Evolutionary conservation across 2,329 filamentous ascomycete species (phyloP).

Genomic region (Scedosporium apiospermum): DNA sequence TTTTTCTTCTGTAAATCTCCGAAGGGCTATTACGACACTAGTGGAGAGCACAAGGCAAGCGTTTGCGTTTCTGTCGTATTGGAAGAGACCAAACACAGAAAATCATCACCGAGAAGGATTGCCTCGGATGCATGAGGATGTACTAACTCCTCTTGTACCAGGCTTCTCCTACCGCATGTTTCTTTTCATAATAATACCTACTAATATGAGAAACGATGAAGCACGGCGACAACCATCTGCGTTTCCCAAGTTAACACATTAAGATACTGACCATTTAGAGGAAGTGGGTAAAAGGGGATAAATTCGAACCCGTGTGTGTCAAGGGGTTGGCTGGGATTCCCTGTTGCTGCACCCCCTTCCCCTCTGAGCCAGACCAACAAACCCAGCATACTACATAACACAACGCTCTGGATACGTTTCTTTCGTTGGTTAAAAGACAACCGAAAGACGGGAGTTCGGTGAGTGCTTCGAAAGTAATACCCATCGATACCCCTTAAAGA

Average conservation of each 20-base stretch:
- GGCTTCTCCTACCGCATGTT: background rate
- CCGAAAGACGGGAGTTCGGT: background rate
- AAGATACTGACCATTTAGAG: background rate
- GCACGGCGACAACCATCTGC: background rate
- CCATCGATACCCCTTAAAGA: no score
- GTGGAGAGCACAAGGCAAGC: no score
- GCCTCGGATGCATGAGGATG: background rate
- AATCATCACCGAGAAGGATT: background rate
- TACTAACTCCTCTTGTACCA: background rate
- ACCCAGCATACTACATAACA: background rate
- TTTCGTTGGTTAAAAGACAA: background rate
- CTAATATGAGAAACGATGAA: background rate
- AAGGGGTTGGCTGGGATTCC: slow-evolving; percentile 1
- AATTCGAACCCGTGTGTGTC: slow-evolving; percentile 4
- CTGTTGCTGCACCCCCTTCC: background rate
- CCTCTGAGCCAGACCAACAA: background rate
- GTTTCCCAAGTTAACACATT: background rate
- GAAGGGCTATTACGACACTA: no score
- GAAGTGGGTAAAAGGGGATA: slow-evolving; percentile 1
- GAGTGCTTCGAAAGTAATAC: background rate
- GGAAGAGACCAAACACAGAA: background rate
- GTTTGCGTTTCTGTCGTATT: background rate
- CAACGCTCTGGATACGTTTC: background rate
- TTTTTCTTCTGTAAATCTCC: no score
- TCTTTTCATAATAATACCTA: background rate